phyloP scores from a whole-genome alignment of 2,329 filamentous ascomycete species.

The Stemphylium vesicarium region DNA sequence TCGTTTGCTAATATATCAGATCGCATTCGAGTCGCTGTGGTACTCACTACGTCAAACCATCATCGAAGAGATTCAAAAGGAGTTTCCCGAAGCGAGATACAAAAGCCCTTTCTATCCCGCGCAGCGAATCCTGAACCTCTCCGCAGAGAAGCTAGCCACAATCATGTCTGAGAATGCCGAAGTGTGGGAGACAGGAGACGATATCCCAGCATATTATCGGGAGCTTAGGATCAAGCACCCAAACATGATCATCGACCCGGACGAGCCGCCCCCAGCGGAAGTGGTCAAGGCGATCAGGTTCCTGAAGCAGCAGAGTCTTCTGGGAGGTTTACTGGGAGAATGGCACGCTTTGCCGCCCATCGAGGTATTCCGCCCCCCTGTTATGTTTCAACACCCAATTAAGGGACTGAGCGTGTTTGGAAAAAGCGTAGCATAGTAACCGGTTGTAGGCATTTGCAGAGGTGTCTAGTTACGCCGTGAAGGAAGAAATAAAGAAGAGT shows the following conservation, averaged over 20 bases:
- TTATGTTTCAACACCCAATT: neutral
- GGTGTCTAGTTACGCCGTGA: neutral
- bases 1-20: slow-evolving; percentile 6
- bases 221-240: slow-evolving; percentile 13
- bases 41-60: slow-evolving; percentile 26
- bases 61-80: slow-evolving; percentile 23
- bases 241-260: slow-evolving; percentile 22
- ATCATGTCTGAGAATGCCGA: slow-evolving; percentile 18
- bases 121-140: slow-evolving; percentile 18
- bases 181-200: slow-evolving; percentile 8
- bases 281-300: slow-evolving; percentile 22
- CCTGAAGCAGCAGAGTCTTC: slow-evolving; percentile 25
- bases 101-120: slow-evolving; percentile 12
- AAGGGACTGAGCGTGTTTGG: neutral
- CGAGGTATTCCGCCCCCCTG: slow-evolving; percentile 13
- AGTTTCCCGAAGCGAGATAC: slow-evolving; percentile 7
- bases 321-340: slow-evolving; percentile 20
- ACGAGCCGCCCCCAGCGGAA: slow-evolving; percentile 15
- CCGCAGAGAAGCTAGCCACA: neutral
- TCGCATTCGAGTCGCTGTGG: slow-evolving; percentile 23
- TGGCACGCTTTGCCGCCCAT: slow-evolving; percentile 17
- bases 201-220: slow-evolving; percentile 15
- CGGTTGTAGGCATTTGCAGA: neutral
- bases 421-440: neutral
- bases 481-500: neutral